Evolutionary conservation across 805 yeast genomes (phyloP).

Genomic region (Sungouiozyma ichnusensis): DNA sequence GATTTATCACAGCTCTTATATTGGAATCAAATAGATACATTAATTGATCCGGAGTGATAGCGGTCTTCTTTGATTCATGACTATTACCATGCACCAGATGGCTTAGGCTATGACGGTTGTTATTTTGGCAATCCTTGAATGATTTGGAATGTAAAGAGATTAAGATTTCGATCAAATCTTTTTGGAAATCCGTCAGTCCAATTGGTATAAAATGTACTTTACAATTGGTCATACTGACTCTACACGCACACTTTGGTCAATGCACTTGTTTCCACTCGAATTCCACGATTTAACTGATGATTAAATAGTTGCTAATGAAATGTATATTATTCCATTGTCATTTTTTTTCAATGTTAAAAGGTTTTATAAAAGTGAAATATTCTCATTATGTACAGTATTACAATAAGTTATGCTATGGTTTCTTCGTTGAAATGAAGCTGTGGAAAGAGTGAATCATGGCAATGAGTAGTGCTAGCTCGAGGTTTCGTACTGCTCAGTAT

Average conservation of each 20-base stretch:
- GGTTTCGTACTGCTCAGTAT: slow-evolving; percentile 51
- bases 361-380: no score
- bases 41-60: slow-evolving; percentile 30
- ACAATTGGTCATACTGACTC: not conserved
- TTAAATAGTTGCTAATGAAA: no score
- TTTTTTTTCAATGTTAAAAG: not conserved
- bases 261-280: no score
- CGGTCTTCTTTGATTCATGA: slow-evolving; percentile 15
- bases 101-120: slow-evolving; percentile 3
- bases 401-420: no score
- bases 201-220: slow-evolving; percentile 30
- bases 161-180: slow-evolving; percentile 34
- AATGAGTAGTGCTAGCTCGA: slow-evolving; percentile 14
- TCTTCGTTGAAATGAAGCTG: no score
- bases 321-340: not conserved
- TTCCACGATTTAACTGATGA: no score
- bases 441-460: no score
- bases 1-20: slow-evolving; percentile 43
- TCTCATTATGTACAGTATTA: not conserved
- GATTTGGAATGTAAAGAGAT: slow-evolving; percentile 34
- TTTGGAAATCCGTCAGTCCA: slow-evolving; percentile 35
- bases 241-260: no score
- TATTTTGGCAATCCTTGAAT: slow-evolving; percentile 5
- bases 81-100: not conserved
- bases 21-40: slow-evolving; percentile 28